A percentile compares a stretch with the other conserved stretches of the same genome.
Conservation (phyloP, 164 flowering plant genomes). For the Vitis vinifera region DNA sequence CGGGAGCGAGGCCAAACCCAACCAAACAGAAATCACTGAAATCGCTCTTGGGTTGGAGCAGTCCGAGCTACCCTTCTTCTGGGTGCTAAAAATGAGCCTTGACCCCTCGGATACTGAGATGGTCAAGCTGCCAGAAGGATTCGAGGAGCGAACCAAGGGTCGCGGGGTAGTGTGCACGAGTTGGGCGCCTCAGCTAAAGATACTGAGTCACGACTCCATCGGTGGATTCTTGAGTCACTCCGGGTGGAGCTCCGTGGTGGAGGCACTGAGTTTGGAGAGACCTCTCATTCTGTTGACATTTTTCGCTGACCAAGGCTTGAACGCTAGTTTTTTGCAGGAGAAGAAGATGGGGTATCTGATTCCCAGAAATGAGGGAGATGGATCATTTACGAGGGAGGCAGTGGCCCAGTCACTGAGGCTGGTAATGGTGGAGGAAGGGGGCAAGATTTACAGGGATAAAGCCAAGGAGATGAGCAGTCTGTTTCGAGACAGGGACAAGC, state of each 20-base stretch:
- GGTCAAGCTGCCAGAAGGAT: conserved; percentile 30
- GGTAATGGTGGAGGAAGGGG: conserved; percentile 39
- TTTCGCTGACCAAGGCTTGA: conserved; percentile 33
- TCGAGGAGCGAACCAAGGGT: conserved; percentile 23
- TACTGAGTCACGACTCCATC: conserved; percentile 40
- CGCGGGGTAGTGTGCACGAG: conserved; percentile 30
- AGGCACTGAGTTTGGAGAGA: conserved; percentile 30
- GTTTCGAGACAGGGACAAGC: no score
- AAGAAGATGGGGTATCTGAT: conserved; percentile 43
- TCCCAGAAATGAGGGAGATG: conserved; percentile 37
- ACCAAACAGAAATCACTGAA: conserved; percentile 21
- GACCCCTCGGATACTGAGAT: not conserved
- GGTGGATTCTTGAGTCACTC: conserved; percentile 44
- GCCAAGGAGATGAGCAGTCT: conserved; percentile 23
- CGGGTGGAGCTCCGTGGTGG: conserved; percentile 49
- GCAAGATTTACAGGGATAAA: conserved; percentile 24
- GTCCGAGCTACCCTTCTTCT: conserved; percentile 39
- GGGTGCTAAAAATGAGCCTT: conserved; percentile 29
- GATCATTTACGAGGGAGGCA: conserved; percentile 39
- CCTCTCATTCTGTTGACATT: conserved; percentile 35
- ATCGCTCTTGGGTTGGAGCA: conserved; percentile 34
- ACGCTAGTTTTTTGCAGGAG: conserved; percentile 21
- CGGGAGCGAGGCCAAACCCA: conserved; percentile 26
- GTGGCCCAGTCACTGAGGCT: conserved; percentile 38
- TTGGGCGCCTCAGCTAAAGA: conserved; percentile 46